Evolutionary conservation across 768 basidiomycete species (phyloP), one percentile per base, ranked within the genome.

Genomic region (Infundibulicybe gibba): DNA sequence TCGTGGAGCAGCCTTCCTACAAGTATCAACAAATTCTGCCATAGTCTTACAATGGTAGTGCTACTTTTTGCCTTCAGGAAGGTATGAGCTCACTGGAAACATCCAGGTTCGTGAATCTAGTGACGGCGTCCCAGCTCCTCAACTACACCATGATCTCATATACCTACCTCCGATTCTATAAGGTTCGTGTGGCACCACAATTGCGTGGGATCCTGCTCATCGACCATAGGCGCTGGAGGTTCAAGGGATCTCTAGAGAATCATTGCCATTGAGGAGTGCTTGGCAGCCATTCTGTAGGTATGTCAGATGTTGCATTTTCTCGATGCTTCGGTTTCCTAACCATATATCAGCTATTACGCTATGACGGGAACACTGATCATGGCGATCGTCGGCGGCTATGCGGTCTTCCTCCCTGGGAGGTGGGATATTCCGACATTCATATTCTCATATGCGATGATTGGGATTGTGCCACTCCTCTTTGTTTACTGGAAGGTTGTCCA

Each of bases 221-320:
- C 34, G 15, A 21, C 15, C 34, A 35, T 41, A 77, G 75, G 75
- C 70, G 10, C 50, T 77, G 25, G 66, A 72, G 56, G 64, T 49
- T 8, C 77, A 77, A 54, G 69, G 70, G 0, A 72, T 79, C 14
- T 58, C 69, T 15, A 64, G 77, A 30, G 70, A 74, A 20, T 57
- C 60, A 1, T 51, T 79, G 33, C 77, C 77, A 1, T 68, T 75
- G 49, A 70, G 64, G 54, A 66, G 67, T 37, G 66, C 64, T 55
- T 77, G 71, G 74, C 77, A 79, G 48, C 77, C 77, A 4, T 77
- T 76, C 52, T 74, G 69, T 62, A 75, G 63, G 74, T 71, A 54
- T 40, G 68, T 44, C 17, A 3, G 40, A 10, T 3, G 10, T 16
- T 39, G n/a, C 13, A 2, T 34, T 16, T 39, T 15, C 15, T 14